These are phyloP conservation scores for Coffea humblotiana DNA, from an alignment of 305 asterid genomes.

Conservation along the genomic window DNA sequence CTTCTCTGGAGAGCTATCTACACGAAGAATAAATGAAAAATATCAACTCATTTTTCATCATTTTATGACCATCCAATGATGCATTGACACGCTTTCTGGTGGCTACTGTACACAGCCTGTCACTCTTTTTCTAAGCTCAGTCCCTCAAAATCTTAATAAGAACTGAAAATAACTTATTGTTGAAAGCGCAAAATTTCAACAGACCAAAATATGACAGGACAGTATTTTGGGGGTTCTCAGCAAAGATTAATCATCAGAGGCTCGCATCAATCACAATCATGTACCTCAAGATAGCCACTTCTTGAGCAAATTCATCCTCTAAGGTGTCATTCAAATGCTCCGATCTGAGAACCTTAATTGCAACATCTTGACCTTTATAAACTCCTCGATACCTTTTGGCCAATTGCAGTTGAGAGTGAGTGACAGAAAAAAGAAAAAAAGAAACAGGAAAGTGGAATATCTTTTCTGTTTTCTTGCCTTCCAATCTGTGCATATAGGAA, in stretches of 20 bases:
- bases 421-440: conserved; percentile 17
- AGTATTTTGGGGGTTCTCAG: not conserved
- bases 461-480: not conserved
- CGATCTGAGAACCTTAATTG: conserved; percentile 76
- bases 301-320: conserved; percentile 81
- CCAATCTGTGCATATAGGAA: not conserved
- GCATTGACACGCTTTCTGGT: not conserved
- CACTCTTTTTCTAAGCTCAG: too few relatives aligned
- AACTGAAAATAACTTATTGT: not conserved
- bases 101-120: too few relatives aligned
- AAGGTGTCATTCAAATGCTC: conserved; percentile 72
- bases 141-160: not conserved
- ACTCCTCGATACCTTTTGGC: conserved; percentile 71
- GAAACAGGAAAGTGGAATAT: not conserved
- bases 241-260: not conserved
- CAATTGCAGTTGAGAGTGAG: conserved; percentile 25
- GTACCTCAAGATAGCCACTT: conserved; percentile 78
- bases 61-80: not conserved
- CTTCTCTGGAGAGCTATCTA: not conserved
- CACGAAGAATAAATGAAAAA: not conserved
- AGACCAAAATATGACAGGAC: not conserved
- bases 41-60: not conserved
- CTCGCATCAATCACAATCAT: not conserved
- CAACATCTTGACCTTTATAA: conserved; percentile 79
- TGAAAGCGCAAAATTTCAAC: not conserved